These are phyloP conservation scores for Haberlea rhodopensis DNA, from an alignment of 257 asterid species.

Conservation along the genomic window DNA sequence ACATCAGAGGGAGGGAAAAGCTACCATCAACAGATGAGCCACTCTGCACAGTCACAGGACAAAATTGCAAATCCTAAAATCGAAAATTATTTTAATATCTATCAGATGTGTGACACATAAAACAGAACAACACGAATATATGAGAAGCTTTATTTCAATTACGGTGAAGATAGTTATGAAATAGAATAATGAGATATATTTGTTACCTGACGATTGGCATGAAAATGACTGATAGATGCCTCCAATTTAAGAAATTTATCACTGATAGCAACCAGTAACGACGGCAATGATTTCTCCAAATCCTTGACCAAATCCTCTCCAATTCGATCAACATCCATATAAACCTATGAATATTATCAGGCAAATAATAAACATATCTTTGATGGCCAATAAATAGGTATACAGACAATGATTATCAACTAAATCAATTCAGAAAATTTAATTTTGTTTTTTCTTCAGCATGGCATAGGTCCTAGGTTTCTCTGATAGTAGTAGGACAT, in stretches of 20 bases:
- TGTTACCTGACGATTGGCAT: constrained; percentile 74
- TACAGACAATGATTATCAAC: not conserved
- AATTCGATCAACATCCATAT: constrained; percentile 71
- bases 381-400: constrained; percentile 15
- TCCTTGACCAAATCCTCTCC: constrained; percentile 79
- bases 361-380: constrained; percentile 15
- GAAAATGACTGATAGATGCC: constrained; percentile 87
- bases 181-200: constrained; percentile 16
- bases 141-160: constrained; percentile 10
- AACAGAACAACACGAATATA: constrained; percentile 19
- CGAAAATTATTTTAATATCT: constrained; percentile 15
- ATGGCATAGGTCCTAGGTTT: constrained; percentile 3
- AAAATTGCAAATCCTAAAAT: constrained; percentile 22
- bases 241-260: constrained; percentile 74
- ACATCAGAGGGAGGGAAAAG: constrained; percentile 72
- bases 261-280: constrained; percentile 62
- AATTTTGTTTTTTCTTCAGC: constrained; percentile 1
- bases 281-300: constrained; percentile 61
- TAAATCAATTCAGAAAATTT: constrained; percentile 11
- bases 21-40: constrained; percentile 89
- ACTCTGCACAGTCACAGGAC: constrained; percentile 52
- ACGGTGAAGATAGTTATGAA: constrained; percentile 4
- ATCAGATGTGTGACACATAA: constrained; percentile 8
- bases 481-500: constrained; percentile 2
- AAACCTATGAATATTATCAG: constrained; percentile 50